Evolutionary conservation across 139 green algal genomes (phyloP).

Genomic region (Chlamydomonas asymmetrica): DNA sequence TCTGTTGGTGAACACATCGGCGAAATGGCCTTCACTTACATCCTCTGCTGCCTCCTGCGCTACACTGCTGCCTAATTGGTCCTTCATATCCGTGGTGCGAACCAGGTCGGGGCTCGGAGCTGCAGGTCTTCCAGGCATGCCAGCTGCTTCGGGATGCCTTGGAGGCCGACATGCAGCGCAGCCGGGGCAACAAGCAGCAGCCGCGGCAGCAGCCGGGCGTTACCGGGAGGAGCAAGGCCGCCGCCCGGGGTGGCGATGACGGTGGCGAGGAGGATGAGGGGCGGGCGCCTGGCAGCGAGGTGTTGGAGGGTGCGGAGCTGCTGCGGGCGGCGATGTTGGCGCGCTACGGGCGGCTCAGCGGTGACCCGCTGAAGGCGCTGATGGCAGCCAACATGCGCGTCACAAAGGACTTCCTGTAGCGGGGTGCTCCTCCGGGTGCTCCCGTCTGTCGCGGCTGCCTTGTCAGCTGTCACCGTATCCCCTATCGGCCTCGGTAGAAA

Average conservation of each 20-base stretch:
- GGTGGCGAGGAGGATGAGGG: neutral
- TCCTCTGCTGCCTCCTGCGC: too few relatives aligned
- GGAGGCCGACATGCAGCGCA: neutral
- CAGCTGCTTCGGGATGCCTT: slow-evolving; percentile 18
- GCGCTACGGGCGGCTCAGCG: slow-evolving; percentile 18
- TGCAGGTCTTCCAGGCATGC: slow-evolving; percentile 27
- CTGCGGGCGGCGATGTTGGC: slow-evolving; percentile 13
- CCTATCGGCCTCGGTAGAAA: too few relatives aligned
- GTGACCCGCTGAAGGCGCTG: slow-evolving; percentile 2
- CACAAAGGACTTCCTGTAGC: slow-evolving; percentile 13
- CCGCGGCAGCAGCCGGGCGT: neutral
- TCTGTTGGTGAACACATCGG: too few relatives aligned
- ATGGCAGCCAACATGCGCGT: slow-evolving; percentile 9
- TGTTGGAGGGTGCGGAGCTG: slow-evolving; percentile 20
- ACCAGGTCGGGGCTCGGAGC: slow-evolving; percentile 1
- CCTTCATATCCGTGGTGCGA: too few relatives aligned
- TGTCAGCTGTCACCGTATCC: too few relatives aligned
- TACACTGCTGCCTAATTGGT: too few relatives aligned
- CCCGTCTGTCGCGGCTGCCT: too few relatives aligned
- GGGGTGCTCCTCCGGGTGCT: too few relatives aligned
- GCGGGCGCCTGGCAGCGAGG: too few relatives aligned
- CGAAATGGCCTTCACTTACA: too few relatives aligned
- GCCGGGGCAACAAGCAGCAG: neutral
- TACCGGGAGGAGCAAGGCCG: neutral
- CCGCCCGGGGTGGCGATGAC: neutral